phyloP scores from a whole-genome alignment of 2,329 filamentous ascomycete species.

The Fusarium penzigii region DNA sequence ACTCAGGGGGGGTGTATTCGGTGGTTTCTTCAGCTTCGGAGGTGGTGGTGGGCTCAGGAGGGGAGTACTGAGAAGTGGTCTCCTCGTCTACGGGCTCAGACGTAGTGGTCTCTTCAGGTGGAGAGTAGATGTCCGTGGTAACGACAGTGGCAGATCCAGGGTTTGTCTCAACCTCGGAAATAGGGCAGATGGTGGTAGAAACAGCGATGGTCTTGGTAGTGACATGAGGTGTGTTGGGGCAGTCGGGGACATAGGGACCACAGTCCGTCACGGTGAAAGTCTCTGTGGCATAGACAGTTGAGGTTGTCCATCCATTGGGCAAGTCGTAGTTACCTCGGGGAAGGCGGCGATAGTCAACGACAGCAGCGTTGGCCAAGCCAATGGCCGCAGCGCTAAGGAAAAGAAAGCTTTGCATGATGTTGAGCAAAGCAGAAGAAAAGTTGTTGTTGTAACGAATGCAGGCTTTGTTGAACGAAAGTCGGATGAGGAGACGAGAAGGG shows the following conservation, averaged over 20 bases:
- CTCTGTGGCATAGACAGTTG: conserved; percentile 11
- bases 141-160: background rate
- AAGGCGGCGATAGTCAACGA: conserved; percentile 13
- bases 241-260: background rate
- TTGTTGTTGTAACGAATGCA: conserved; percentile 2
- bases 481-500: conserved; percentile 9
- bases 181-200: conserved; percentile 1
- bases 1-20: too few relatives aligned
- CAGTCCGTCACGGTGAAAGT: conserved; percentile 1
- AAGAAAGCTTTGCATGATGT: conserved; percentile 20
- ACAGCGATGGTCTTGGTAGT: conserved; percentile 1
- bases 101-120: background rate
- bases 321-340: conserved; percentile 8
- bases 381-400: conserved; percentile 20
- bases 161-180: background rate
- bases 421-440: conserved; percentile 14
- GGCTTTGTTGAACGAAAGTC: conserved; percentile 20
- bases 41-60: too few relatives aligned
- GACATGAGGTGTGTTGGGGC: background rate
- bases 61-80: too few relatives aligned
- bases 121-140: background rate
- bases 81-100: too few relatives aligned
- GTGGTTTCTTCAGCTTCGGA: too few relatives aligned
- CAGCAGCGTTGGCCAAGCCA: conserved; percentile 22
- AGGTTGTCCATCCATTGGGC: conserved; percentile 7